Conservation (phyloP, 805 yeast species). For the Yarrowia sp. region DNA sequence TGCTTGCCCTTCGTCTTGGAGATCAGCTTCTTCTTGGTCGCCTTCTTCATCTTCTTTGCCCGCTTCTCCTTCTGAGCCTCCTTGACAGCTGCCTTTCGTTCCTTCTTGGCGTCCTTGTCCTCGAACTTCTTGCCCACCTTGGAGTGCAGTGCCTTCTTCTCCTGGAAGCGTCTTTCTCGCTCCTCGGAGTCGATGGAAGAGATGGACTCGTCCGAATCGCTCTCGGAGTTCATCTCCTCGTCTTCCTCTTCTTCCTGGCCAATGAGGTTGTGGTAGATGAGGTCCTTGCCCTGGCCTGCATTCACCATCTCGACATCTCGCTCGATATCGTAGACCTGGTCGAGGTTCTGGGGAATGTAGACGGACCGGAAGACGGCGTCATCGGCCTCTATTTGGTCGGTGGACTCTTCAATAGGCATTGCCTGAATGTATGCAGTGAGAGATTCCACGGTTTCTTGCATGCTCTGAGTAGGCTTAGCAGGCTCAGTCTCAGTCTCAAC, state of each 20-base stretch:
- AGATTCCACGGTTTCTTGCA: conserved; percentile 38
- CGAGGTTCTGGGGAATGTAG: conserved; percentile 68
- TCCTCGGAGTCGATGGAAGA: conserved; percentile 31
- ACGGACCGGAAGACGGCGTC: conserved; percentile 87
- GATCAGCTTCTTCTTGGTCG: conserved; percentile 13
- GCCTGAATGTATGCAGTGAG: conserved; percentile 33
- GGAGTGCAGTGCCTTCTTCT: conserved; percentile 41
- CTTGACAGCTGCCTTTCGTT: conserved; percentile 71
- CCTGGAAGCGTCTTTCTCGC: conserved; percentile 45
- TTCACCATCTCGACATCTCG: conserved; percentile 71
- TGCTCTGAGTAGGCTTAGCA: background rate
- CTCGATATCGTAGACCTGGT: conserved; percentile 54
- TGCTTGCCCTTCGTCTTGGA: conserved; percentile 15
- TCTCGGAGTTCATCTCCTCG: conserved; percentile 30
- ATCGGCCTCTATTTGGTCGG: conserved; percentile 53
- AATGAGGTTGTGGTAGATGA: conserved; percentile 47
- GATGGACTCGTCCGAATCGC: conserved; percentile 35
- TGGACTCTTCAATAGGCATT: conserved; percentile 35
- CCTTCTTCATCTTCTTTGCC: conserved; percentile 74
- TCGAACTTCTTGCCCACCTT: conserved; percentile 71
- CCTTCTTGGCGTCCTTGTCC: conserved; percentile 74
- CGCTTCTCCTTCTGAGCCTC: conserved; percentile 77
- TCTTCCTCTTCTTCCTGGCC: conserved; percentile 32
- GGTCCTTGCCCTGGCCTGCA: conserved; percentile 75
- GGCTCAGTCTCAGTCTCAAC: background rate